Percentiles rank a stretch among this genome's conserved stretches.
These are phyloP conservation scores for Wickerhamiella alocasiicola DNA, from an alignment of 805 yeast species.

Conservation along the genomic window DNA sequence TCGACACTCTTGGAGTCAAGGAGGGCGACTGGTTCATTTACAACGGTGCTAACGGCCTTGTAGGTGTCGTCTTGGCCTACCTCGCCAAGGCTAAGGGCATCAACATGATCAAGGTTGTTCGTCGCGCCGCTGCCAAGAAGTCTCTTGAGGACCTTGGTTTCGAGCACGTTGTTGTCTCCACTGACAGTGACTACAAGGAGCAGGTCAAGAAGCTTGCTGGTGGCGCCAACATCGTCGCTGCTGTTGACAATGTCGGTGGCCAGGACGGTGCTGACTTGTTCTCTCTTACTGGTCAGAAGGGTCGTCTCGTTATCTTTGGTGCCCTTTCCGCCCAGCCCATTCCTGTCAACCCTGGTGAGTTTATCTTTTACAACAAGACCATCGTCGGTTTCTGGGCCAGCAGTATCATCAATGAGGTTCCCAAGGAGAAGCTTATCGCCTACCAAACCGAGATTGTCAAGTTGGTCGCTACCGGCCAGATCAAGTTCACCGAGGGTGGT, in stretches of 20 bases:
- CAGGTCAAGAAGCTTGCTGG: slow-evolving; percentile 9
- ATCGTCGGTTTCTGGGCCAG: slow-evolving; percentile 9
- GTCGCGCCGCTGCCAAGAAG: slow-evolving; percentile 9
- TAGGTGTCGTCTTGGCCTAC: slow-evolving; percentile 4
- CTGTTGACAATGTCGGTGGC: slow-evolving; percentile 10
- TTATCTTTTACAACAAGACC: slow-evolving; percentile 2
- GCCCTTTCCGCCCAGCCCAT: background rate
- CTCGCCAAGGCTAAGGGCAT: slow-evolving; percentile 10
- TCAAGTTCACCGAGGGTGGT: slow-evolving; percentile 8
- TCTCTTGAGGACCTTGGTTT: slow-evolving; percentile 7
- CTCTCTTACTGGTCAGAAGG: background rate
- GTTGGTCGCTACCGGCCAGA: background rate
- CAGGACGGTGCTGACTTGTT: slow-evolving; percentile 1
- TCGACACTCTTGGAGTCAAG: slow-evolving; percentile 5
- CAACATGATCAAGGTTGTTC: slow-evolving; percentile 11
- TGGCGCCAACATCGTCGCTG: slow-evolving; percentile 4
- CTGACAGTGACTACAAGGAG: background rate
- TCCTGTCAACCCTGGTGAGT: background rate
- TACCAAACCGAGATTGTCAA: slow-evolving; percentile 4
- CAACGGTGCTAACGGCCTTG: slow-evolving; percentile 11
- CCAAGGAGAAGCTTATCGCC: background rate
- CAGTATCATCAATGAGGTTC: background rate
- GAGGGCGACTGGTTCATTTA: slow-evolving; percentile 11
- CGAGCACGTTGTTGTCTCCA: slow-evolving; percentile 1
- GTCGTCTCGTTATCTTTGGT: slow-evolving; percentile 7